Conservation (phyloP, 2,329 filamentous ascomycete species). For the Trichoderma guizhouense region DNA sequence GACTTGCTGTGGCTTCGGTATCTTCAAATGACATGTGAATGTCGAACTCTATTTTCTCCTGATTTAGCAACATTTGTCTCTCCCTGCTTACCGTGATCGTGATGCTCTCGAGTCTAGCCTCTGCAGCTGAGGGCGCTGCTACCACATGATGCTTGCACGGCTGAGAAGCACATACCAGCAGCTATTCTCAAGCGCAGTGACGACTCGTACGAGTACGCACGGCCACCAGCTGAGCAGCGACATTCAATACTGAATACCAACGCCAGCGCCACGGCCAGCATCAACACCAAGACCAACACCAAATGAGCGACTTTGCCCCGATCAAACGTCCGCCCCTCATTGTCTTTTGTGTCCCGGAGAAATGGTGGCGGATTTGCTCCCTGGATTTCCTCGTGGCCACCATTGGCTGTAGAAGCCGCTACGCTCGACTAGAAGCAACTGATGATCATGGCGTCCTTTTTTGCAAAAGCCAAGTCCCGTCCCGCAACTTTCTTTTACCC, state of each 20-base stretch:
- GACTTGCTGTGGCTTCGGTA: background rate
- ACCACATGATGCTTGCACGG: constrained; percentile 3
- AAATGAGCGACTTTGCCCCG: background rate
- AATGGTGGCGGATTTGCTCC: constrained; percentile 3
- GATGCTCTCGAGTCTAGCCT: background rate
- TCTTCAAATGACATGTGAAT: background rate
- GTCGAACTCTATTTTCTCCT: background rate
- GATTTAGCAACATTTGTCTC: background rate
- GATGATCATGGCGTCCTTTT: constrained; percentile 3
- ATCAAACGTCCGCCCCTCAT: background rate
- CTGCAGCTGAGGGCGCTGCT: background rate
- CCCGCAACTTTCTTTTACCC: constrained; percentile 17
- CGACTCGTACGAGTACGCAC: background rate
- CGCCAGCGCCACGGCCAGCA: background rate
- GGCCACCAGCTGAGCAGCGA: background rate
- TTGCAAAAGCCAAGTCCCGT: constrained; percentile 11
- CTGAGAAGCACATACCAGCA: background rate
- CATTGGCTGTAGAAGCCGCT: background rate
- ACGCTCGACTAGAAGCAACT: background rate
- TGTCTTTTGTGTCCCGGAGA: background rate
- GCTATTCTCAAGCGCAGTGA: background rate
- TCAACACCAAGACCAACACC: background rate
- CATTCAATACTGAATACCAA: background rate
- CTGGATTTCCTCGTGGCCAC: background rate
- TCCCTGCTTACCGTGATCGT: background rate